A percentile compares a stretch with the other conserved stretches of the same genome.
Conservation (phyloP, 2,329 filamentous ascomycete genomes). For the Venturia asperata region DNA sequence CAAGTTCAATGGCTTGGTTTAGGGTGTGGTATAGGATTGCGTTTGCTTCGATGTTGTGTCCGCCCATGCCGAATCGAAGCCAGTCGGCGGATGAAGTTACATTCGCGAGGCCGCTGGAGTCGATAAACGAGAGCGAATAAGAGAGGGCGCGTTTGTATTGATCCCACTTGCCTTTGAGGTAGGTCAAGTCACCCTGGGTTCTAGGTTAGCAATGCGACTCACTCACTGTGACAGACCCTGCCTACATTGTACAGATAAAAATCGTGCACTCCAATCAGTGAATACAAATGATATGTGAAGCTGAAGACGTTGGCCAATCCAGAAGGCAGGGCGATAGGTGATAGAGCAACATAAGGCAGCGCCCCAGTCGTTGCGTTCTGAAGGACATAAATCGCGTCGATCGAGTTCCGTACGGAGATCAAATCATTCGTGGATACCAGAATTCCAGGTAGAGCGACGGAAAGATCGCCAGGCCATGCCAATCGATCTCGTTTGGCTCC, state of each 20-base stretch:
- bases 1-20: slow-evolving; percentile 27
- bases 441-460: slow-evolving; percentile 48
- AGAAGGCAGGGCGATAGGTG: slow-evolving; percentile 35
- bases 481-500: slow-evolving; percentile 54
- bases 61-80: slow-evolving; percentile 45
- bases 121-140: slow-evolving; percentile 38
- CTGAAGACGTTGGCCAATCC: neutral
- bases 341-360: slow-evolving; percentile 43
- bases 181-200: slow-evolving; percentile 28
- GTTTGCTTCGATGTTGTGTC: slow-evolving; percentile 47
- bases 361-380: slow-evolving; percentile 38
- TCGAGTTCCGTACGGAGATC: slow-evolving; percentile 43
- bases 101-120: slow-evolving; percentile 40
- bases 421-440: slow-evolving; percentile 50
- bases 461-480: slow-evolving; percentile 56
- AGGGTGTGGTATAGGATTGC: slow-evolving; percentile 31
- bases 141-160: slow-evolving; percentile 39
- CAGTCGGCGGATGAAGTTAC: slow-evolving; percentile 46
- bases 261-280: slow-evolving; percentile 40
- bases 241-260: slow-evolving; percentile 34
- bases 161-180: slow-evolving; percentile 33
- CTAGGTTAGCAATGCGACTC: neutral
- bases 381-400: slow-evolving; percentile 43
- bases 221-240: neutral
- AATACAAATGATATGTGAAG: slow-evolving; percentile 49